Evolutionary conservation across 2,329 filamentous ascomycete species (phyloP), one percentile per base, ranked within the genome.

Genomic region (Beauveria australis): DNA sequence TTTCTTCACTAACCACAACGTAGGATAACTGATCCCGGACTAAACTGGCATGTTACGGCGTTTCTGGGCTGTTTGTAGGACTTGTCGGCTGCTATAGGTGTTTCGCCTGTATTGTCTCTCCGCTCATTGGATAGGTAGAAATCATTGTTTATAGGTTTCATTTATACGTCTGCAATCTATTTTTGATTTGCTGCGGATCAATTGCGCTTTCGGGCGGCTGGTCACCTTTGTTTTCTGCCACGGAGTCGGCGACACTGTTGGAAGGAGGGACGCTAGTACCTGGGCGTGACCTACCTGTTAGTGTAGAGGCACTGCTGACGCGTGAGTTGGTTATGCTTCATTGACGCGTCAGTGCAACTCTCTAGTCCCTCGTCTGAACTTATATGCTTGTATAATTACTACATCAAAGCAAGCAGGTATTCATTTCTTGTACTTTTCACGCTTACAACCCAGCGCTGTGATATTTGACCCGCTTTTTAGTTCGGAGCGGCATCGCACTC

Each of bases 1-100:
- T 89, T 46, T 33, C 7, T 10, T 44, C 14, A 28, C 48, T 59
- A 46, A 46, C 19, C 43, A 3, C 33, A 18, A 37, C 7, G 16
- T n/a, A 55, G 59, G 53, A 30, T 60, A 12, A 49, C 24, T 16
- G 3, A 24, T 22, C 75, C 78, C 52, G 77, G 77, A 74, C 68
- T 73, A 62, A 70, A 33, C 14, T 51, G 43, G 41, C 43, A 54
- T 58, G 44, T 26, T 40, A 52, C 16, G 49, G 53, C 48, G 48
- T 53, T 59, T 59, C 28, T n/a, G 28, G 40, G 14, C 30, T 57
- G 19, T 16, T 43, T 37, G n/a, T 24, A n/a, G 12, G 46, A 33
- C 14, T 33, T 55, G 41, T 43, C 6, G 41, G 41, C 10, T 12
- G n/a, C 10, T 24, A 8, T 22, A 18, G 33, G 18, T 26, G 18